Conservation (phyloP, 2,329 filamentous ascomycete genomes). For the Escovopsis weberi region DNA sequence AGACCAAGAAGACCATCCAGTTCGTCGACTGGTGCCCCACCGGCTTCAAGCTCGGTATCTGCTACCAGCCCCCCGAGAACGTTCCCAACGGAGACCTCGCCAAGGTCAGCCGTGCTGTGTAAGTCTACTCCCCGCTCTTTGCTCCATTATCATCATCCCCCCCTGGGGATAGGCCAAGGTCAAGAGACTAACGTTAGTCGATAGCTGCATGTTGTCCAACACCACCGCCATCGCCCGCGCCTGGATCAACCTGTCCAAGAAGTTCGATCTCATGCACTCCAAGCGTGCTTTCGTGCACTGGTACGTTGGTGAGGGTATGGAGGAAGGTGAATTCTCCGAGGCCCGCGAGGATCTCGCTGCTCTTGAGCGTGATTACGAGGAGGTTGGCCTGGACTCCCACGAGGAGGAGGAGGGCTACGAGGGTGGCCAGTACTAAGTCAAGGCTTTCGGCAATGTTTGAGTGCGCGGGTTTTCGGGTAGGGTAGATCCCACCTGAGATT, state of each 20-base stretch:
- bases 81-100: constrained; percentile 95
- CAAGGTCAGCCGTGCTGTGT: constrained; percentile 96
- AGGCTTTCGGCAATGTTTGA: constrained; percentile 2
- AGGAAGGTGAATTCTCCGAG: constrained; percentile 99
- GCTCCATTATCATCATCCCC: neutral
- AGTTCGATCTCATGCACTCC: constrained; percentile 99
- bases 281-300: constrained; percentile 99
- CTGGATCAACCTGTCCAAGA: constrained; percentile 89
- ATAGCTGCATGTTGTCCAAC: constrained; percentile 94
- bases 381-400: constrained; percentile 88
- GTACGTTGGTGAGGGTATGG: constrained; percentile 99
- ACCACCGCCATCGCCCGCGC: constrained; percentile 97
- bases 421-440: constrained; percentile 74
- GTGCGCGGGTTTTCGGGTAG: constrained; percentile 5
- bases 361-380: constrained; percentile 96
- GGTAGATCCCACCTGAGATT: constrained; percentile 13
- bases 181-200: no score
- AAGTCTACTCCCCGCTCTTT: constrained; percentile 30
- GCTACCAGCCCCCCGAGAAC: constrained; percentile 94
- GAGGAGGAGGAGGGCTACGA: constrained; percentile 75
- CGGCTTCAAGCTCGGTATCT: constrained; percentile 99
- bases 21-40: constrained; percentile 99
- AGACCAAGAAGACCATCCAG: constrained; percentile 98
- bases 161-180: no score
- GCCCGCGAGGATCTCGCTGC: constrained; percentile 96